Base-by-base conservation (phyloP, 139 green algal species). In the Gonium pectorale region DNA sequence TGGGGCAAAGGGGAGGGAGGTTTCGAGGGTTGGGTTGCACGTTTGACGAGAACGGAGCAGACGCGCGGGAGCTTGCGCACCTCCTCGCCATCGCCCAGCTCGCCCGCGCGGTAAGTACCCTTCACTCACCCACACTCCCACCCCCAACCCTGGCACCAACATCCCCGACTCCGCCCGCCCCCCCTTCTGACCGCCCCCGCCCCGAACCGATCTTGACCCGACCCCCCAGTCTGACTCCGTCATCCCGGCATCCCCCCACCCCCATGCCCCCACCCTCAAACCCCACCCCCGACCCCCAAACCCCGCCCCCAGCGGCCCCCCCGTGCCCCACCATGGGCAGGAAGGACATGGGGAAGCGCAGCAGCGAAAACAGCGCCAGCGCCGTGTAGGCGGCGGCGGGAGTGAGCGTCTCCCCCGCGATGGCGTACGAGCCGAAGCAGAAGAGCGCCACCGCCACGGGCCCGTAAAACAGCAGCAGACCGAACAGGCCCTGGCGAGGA, bases 321-420 rank as follows among this genome's bases (percentile, higher is more conserved):
- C n/a, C n/a, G n/a, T n/a, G n/a, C n/a, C n/a, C 56, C n/a, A 64
- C 73, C 86, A 98, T 96, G 52, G 97, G 97, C 56, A 99, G 90
- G 83, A 98, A 96, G 52, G 95, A 90, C 80, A 99, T 90, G 9
- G 97, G 97, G 81, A 99, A 96, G 71, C 97, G 94, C 91, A 99
- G 94, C 79, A 99, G 91, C 44, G 92, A 93, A 84, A 99, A 99
- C 31, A 98, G 91, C 40, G 96, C 85, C 59, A 99, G 94, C 1
- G 96, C 91, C 22, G 96, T 94, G 90, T 98, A 99, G 68, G 96
- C 94, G 52, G 82, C 83, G 21, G 92, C 84, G 52, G 46, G 88
- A 78, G 59, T 82, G 41, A 73, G 71, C 54, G 21, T 2, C 43
- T 73, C 1, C 46, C 94, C 94, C 3, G 90, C 81, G 15, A 95